These are phyloP conservation scores for Laburnicola sp. DNA, from an alignment of 2,329 filamentous ascomycete genomes.

Conservation along the genomic window DNA sequence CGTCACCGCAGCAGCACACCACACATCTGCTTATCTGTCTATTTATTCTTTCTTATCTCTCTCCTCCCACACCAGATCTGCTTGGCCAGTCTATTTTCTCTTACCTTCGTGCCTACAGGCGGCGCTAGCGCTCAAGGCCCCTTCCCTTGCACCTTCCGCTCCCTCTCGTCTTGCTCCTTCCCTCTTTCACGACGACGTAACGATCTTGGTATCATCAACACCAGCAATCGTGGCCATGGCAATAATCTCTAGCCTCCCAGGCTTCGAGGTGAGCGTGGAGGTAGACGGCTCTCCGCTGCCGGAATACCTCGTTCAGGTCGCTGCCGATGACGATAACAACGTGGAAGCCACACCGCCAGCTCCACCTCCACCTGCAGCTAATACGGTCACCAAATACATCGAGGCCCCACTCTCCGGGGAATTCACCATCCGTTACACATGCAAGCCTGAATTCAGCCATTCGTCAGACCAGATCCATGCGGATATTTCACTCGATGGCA, in stretches of 20 bases:
- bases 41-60: too few species aligned
- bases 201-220: too few species aligned
- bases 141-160: too few species aligned
- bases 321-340: neutral
- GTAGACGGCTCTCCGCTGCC: neutral
- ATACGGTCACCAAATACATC: constrained; percentile 29
- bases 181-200: too few species aligned
- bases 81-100: too few species aligned
- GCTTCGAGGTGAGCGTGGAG: neutral
- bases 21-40: too few species aligned
- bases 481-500: neutral
- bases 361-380: neutral
- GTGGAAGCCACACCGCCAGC: neutral
- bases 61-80: too few species aligned
- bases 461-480: neutral
- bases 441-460: neutral
- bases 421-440: constrained; percentile 17
- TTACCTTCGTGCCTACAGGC: too few species aligned
- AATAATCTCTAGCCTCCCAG: neutral
- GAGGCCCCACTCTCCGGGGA: constrained; percentile 22
- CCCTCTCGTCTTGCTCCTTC: too few species aligned
- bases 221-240: neutral
- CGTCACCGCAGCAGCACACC: too few species aligned
- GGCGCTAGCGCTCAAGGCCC: too few species aligned
- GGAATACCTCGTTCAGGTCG: neutral